Conservation (phyloP, 2,329 filamentous ascomycete genomes). For the Penicillium oxalicum region DNA sequence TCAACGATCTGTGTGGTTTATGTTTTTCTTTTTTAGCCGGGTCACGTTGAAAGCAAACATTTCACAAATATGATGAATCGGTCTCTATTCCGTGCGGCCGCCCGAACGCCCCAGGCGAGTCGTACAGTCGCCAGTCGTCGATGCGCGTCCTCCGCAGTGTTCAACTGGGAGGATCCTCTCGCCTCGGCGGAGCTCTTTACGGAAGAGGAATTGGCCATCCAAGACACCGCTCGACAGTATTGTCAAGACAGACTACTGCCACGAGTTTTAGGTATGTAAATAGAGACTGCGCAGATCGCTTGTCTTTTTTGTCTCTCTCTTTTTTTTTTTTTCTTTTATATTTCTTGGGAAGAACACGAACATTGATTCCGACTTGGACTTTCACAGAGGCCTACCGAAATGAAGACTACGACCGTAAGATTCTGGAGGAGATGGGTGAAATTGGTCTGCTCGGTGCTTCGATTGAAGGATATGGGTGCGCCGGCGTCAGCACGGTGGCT, state of each 20-base stretch:
- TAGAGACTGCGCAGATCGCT: not conserved
- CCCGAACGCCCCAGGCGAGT: conserved; percentile 24
- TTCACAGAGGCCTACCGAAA: conserved; percentile 71
- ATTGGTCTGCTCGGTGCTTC: conserved; percentile 81
- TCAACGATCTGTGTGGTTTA: not conserved
- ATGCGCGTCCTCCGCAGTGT: conserved; percentile 42
- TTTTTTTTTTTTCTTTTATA: not conserved
- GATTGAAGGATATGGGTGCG: conserved; percentile 82
- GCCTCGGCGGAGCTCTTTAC: conserved; percentile 68
- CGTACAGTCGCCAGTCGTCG: conserved; percentile 15
- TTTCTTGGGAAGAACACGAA: no score
- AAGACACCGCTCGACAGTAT: conserved; percentile 85
- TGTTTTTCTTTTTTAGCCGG: not conserved
- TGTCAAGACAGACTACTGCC: conserved; percentile 86
- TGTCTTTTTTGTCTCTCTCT: not conserved
- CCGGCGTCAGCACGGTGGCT: conserved; percentile 79
- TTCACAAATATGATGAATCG: conserved; percentile 24
- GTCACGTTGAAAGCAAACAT: not conserved
- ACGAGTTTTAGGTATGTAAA: conserved; percentile 68
- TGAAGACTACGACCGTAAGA: conserved; percentile 78
- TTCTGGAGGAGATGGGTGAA: conserved; percentile 87
- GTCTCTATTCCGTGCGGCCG: conserved; percentile 27
- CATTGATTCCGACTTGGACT: not conserved
- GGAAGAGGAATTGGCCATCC: conserved; percentile 83
- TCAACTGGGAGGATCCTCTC: conserved; percentile 91